Base-by-base conservation (phyloP, 169 alveolate species). In the Amoebophrya sp. region DNA sequence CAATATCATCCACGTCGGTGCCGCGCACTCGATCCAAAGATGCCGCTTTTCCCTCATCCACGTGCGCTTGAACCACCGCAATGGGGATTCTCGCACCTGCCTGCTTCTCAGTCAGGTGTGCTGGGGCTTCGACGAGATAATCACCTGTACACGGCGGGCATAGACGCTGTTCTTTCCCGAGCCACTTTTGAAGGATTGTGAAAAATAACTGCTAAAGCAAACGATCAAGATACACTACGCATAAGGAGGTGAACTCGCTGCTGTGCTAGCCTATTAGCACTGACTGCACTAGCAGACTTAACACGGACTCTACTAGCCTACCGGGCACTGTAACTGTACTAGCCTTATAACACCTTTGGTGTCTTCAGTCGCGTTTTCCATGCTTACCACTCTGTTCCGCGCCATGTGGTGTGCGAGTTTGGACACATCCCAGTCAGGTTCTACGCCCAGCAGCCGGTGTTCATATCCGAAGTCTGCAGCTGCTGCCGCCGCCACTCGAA, bases 11-110 rank as follows among this genome's bases (percentile, higher is more conserved):
- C 10, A 90, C 92, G 34, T 41, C 47, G 24, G 92, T 34, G 91
- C 96, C 96, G 36, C 94, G 41, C 0, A 95, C 41, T 33, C 93
- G 41, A 41, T 95, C 96, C 89, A 96, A 92, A 24, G 95, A 41
- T 0, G 96, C 93, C 24, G 97, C 94, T 91, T 96, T 96, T 39
- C 97, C 97, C 91, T 96, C 97, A 92, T 96, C 94, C 91, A 94
- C 93, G 90, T 96, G 97, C 29, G 97, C 97, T 38, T 95, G 94
- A 36, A 96, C 95, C 6, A 96, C 93, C 36, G 94, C 92, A 18
- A 95, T 96, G 6, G 97, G 96, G 41, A 95, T n/a, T n/a, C n/a
- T n/a, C n/a, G n/a, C n/a, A n/a, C n/a, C 90, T 54, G 40, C n/a
- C n/a, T n/a, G n/a, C n/a, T n/a, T n/a, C n/a, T 41, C 54, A 89